Conservation (phyloP, 371 early-diverging fungal species). For the Mucor racemosus region DNA sequence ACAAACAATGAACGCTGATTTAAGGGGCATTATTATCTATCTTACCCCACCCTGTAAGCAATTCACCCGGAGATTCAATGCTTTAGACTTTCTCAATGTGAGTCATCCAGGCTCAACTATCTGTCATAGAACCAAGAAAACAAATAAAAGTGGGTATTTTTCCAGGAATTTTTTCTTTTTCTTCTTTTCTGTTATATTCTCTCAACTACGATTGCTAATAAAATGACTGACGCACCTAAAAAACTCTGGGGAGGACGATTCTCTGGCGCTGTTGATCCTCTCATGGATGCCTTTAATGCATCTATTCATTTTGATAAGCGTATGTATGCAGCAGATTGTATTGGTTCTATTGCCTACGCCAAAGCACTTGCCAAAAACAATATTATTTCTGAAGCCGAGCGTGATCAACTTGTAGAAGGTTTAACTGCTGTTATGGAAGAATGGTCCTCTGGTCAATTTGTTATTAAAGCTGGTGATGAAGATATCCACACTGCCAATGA, state of each 20-base stretch:
- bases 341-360: slow-evolving; percentile 91
- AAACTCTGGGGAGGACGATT: slow-evolving; percentile 90
- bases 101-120: background rate
- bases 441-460: slow-evolving; percentile 83
- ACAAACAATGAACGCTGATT: too few relatives aligned
- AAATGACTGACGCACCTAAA: slow-evolving; percentile 36
- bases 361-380: slow-evolving; percentile 76
- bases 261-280: slow-evolving; percentile 89
- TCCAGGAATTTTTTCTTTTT: background rate
- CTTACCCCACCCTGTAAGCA: background rate
- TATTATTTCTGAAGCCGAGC: slow-evolving; percentile 81
- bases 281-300: slow-evolving; percentile 96
- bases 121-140: background rate
- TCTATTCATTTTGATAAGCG: slow-evolving; percentile 93
- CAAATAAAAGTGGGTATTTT: too few relatives aligned
- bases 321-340: slow-evolving; percentile 88
- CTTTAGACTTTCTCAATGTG: slow-evolving; percentile 5
- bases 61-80: background rate
- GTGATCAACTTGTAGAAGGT: slow-evolving; percentile 73
- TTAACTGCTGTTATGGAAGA: slow-evolving; percentile 78
- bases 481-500: slow-evolving; percentile 99
- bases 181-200: background rate
- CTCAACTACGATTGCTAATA: background rate
- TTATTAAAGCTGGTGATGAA: slow-evolving; percentile 83
- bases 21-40: too few relatives aligned